A percentile compares a stretch with the other conserved stretches of the same genome.
phyloP scores from a whole-genome alignment of 306 rosid genomes.

The Styphnolobium japonicum region DNA sequence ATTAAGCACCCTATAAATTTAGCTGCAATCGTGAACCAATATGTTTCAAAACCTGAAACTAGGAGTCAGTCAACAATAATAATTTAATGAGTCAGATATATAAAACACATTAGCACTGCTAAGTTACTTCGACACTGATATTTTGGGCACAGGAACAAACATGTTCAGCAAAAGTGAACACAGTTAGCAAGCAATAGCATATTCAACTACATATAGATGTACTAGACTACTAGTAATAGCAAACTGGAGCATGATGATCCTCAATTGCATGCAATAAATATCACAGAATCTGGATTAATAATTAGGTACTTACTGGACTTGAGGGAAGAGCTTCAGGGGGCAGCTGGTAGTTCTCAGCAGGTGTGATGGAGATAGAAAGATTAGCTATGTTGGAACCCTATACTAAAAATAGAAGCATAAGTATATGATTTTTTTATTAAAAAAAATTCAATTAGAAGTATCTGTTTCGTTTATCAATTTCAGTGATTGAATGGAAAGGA shows the following conservation, averaged over 20 bases:
- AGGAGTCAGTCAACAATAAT: neutral
- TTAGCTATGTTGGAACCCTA: conserved; percentile 54
- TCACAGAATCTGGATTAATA: neutral
- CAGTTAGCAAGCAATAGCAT: no score
- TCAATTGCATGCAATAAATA: neutral
- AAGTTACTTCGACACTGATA: neutral
- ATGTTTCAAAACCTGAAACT: neutral
- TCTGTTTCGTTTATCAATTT: neutral
- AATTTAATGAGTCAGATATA: neutral
- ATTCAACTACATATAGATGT: neutral
- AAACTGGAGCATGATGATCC: neutral
- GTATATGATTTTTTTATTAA: neutral
- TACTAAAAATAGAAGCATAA: neutral
- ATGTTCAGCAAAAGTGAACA: neutral
- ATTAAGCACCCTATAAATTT: neutral
- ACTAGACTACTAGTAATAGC: neutral
- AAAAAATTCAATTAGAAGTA: no score
- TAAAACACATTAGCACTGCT: neutral
- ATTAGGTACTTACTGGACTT: conserved; percentile 37
- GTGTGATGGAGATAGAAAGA: conserved; percentile 41
- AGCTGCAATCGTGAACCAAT: neutral
- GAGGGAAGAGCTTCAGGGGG: conserved; percentile 53
- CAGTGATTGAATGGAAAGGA: neutral
- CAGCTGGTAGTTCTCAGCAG: conserved; percentile 49
- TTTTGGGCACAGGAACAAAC: neutral